Base-by-base conservation (phyloP, 1,139 yeast genomes). In the Eremothecium sinecaudum region DNA sequence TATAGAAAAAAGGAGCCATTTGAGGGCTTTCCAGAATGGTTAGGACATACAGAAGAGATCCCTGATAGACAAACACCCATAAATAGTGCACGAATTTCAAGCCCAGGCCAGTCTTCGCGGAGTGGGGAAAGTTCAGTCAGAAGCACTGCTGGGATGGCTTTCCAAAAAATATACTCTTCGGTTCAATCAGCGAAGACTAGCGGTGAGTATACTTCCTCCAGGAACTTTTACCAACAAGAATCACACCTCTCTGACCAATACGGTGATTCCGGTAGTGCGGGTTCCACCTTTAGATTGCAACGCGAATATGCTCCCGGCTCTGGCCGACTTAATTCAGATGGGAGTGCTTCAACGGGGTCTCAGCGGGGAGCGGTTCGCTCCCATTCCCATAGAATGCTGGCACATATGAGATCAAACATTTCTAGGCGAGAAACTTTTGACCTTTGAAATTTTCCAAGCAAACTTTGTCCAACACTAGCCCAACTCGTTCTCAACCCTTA, bases 1-100 rank as follows among this genome's bases (percentile, higher is more conserved):
- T 63, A 59, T 35, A 41, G 51, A 21, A 42, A 39, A 18, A 47
- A 46, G 25, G 56, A 55, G 12, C 56, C 58, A 1, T 58, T 56
- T 31, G 47, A 55, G 29, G 63, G 62, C 1, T 63, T 53, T 24
- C 67, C 67, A 1, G 59, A 58, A 4, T 63, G 67, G 67, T 44
- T 63, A 13, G 67, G 66, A 5, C 61, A 58, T 21, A 51, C 51
- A 18, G 61, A 56, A 20, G 59, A 57, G 8, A 30, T 51, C 5
- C 56, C 59, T 6, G 50, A 55, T 27, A 56, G 55, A 28, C 51
- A 53, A 23, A 48, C 23, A 17, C n/a, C 21, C 4, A n/a, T 18
- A 4, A 24, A 15, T 24, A n/a, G n/a, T n/a, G 14, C 25, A 7
- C 3, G 11, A 10, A 16, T n/a, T 14, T 27, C 30, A 3, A 27